Evolutionary conservation across 768 basidiomycete species (phyloP).

Genomic region (Pisolithus tinctorius): DNA sequence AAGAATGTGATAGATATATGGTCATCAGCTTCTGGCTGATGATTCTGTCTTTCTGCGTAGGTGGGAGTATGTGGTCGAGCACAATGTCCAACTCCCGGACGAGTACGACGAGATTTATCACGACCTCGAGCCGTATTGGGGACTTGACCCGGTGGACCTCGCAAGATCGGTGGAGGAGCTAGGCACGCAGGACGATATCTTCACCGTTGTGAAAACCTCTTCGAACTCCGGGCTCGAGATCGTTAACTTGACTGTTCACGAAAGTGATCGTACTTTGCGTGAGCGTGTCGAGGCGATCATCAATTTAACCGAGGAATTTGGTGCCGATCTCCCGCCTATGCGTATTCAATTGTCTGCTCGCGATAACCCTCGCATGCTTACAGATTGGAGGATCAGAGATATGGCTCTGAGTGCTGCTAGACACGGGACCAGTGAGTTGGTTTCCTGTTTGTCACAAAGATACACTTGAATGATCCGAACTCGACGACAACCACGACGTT

Average conservation of each 20-base stretch:
- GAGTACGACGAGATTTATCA: conserved; percentile 41
- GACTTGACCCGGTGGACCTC: conserved; percentile 25
- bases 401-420: conserved; percentile 21
- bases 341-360: conserved; percentile 22
- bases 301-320: conserved; percentile 18
- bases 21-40: no score
- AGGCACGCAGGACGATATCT: conserved; percentile 8
- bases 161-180: conserved; percentile 10
- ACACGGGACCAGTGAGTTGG: conserved; percentile 19
- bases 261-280: neutral
- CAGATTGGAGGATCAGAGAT: conserved; percentile 16
- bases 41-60: conserved; percentile 8
- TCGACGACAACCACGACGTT: neutral
- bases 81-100: conserved; percentile 37
- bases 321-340: conserved; percentile 25
- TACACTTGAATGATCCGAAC: neutral
- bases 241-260: conserved; percentile 8
- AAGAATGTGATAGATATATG: neutral
- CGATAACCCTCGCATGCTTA: conserved; percentile 23
- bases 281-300: conserved; percentile 15
- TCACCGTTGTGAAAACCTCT: conserved; percentile 21
- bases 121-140: conserved; percentile 33
- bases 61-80: conserved; percentile 36
- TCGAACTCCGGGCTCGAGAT: conserved; percentile 8
- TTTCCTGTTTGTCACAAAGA: neutral